phyloP scores from a whole-genome alignment of 345 rosid species.

The Populus alba region DNA sequence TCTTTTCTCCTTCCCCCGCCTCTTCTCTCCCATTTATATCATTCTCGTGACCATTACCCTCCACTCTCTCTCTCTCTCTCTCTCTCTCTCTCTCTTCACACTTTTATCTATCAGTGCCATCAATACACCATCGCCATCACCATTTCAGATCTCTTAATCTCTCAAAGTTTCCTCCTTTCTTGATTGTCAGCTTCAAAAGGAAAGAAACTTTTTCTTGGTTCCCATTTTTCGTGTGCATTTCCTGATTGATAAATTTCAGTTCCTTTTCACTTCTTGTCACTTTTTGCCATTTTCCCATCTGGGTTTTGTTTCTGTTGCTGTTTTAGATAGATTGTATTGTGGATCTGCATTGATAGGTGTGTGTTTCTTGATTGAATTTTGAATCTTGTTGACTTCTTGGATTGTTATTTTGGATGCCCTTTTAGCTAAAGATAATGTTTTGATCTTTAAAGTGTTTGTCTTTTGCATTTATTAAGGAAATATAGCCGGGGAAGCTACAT shows the following conservation, averaged over 20 bases:
- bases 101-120: not conserved
- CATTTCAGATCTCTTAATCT: constrained; percentile 25
- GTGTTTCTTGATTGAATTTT: not conserved
- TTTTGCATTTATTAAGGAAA: not conserved
- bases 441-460: not conserved
- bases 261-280: not conserved
- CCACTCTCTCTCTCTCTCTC: constrained; percentile 5
- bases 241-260: not conserved
- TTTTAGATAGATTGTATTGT: not conserved
- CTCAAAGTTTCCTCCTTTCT: not conserved
- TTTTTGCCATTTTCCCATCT: not conserved
- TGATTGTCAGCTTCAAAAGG: not conserved
- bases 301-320: not conserved
- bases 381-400: not conserved
- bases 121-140: not conserved
- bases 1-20: not conserved
- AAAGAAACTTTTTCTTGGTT: not conserved
- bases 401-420: not conserved
- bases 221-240: not conserved
- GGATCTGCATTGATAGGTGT: not conserved
- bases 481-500: not conserved
- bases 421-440: not conserved
- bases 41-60: constrained; percentile 39
- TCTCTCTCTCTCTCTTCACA: not conserved
- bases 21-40: constrained; percentile 12